Base-by-base conservation (phyloP, 169 alveolate genomes). In the Cryptosporidium sp. region DNA sequence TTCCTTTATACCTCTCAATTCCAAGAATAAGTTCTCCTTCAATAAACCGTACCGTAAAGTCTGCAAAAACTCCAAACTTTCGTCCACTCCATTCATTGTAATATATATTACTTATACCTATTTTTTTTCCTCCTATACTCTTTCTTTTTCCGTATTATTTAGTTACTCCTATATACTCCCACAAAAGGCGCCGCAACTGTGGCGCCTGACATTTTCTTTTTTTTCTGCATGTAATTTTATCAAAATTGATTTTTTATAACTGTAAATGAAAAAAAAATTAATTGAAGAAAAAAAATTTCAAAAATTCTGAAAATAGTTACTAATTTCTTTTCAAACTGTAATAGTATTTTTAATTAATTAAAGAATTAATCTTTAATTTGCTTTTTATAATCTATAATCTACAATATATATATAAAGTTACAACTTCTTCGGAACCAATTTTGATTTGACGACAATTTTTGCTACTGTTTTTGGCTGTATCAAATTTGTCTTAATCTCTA, bases 41-140 rank as follows among this genome's bases (percentile, higher is more conserved):
- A 62, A 80, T 21, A 80, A 9, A 16, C 41, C 50, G 43, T 62
- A 29, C 31, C 75, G 21, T 48, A 80, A 23, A 26, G 89, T 43
- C 37, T 80, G 89, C 48, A 80, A 35, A 45, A 59, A 62, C 37
- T n/a, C 41, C 43, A 65, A 43, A 62, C 41, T 80, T 39, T 62
- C 68, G 26, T 62, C 89, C 18, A 80, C 39, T 29, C 75, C 89
- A 80, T 80, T 80, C 89, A 80, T 80, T 61, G 58, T 21, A 74
- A 31, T 26, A 52, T 58, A 35, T 74, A 55, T 52, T 18, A 8
- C 65, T 21, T 21, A 2, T 43, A 16, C 84, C 43, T 2, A 16
- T 29, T 70, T 39, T 29, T 43, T 18, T 16, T 26, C 37, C 65
- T 7, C 59, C 59, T 23, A 2, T 43, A 5, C 59, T 29, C 59